A percentile compares a stretch with the other conserved stretches of the same genome.
phyloP scores from a whole-genome alignment of 2,329 filamentous ascomycete species.

The Penicillium italicum region DNA sequence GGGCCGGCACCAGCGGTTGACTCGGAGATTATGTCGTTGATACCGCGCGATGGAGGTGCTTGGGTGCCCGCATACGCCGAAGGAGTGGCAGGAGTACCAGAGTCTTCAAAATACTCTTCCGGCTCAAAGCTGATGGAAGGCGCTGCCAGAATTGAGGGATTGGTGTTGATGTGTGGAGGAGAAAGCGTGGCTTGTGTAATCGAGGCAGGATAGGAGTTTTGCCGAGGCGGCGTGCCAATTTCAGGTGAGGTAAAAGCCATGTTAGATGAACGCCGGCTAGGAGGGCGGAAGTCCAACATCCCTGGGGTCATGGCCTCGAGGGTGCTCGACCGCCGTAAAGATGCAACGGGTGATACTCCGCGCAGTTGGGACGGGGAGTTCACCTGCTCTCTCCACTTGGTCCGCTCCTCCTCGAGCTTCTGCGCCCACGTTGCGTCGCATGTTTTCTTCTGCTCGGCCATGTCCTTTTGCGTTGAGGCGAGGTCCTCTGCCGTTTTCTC shows the following conservation, averaged over 20 bases:
- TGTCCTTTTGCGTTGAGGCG: conserved; percentile 53
- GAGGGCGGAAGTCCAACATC: conserved; percentile 36
- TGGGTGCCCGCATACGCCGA: conserved; percentile 39
- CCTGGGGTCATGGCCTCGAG: conserved; percentile 38
- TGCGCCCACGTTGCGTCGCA: conserved; percentile 57
- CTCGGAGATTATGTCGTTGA: conserved; percentile 81
- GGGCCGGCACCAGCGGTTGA: conserved; percentile 88
- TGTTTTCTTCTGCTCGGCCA: conserved; percentile 57
- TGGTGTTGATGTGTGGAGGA: conserved; percentile 26
- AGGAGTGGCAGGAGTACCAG: conserved; percentile 35
- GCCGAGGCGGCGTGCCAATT: conserved; percentile 42
- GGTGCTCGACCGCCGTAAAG: conserved; percentile 38
- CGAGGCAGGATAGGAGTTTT: conserved; percentile 44
- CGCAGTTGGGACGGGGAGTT: conserved; percentile 37
- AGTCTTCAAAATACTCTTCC: conserved; percentile 44
- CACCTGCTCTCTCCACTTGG: conserved; percentile 54
- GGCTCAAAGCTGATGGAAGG: conserved; percentile 46
- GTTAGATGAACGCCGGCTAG: conserved; percentile 41
- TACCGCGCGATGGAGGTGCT: conserved; percentile 51
- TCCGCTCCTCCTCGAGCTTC: conserved; percentile 62
- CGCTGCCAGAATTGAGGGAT: conserved; percentile 27
- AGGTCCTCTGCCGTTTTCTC: conserved; percentile 59
- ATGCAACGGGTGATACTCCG: conserved; percentile 43
- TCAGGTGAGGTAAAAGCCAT: conserved; percentile 37
- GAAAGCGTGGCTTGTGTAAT: conserved; percentile 28